Percentiles rank a stretch among this genome's conserved stretches.
These are phyloP conservation scores for Trypanosoma congolense DNA, from an alignment of 208 protist genomes.

Conservation along the genomic window DNA sequence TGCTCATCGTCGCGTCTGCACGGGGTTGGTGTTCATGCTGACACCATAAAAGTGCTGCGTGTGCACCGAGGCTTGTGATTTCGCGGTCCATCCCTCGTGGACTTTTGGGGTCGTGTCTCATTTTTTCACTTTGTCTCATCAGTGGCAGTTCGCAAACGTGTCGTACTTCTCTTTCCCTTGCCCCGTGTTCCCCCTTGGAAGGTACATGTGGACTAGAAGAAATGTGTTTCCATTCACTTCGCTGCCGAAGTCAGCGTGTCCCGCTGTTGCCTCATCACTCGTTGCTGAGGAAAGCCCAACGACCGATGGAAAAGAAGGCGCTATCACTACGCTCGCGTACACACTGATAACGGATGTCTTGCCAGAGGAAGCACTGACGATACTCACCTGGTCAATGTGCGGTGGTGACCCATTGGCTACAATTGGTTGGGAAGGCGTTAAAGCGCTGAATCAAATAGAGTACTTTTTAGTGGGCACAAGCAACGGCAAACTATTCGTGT, in stretches of 20 bases:
- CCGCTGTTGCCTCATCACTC: constrained; percentile 15
- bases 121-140: no score
- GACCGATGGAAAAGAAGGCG: constrained; percentile 33
- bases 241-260: constrained; percentile 1
- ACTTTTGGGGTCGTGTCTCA: no score
- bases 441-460: constrained; percentile 61
- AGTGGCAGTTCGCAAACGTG: no score
- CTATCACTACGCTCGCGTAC: constrained; percentile 47
- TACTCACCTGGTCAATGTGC: constrained; percentile 42
- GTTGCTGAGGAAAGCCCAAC: background rate
- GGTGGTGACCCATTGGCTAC: background rate
- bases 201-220: constrained; percentile 29
- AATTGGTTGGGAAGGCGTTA: background rate
- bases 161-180: no score
- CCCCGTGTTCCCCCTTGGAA: no score
- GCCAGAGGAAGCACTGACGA: constrained; percentile 17
- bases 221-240: constrained; percentile 23
- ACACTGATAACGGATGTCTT: constrained; percentile 38
- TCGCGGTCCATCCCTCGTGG: no score
- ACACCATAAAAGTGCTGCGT: no score
- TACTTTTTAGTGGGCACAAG: constrained; percentile 74
- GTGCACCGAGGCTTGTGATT: no score
- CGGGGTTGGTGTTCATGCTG: no score
- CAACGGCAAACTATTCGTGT: constrained; percentile 48
- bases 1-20: no score